phyloP scores from a whole-genome alignment of 441 rosid species.

The Pelargonium exstipulatum region DNA sequence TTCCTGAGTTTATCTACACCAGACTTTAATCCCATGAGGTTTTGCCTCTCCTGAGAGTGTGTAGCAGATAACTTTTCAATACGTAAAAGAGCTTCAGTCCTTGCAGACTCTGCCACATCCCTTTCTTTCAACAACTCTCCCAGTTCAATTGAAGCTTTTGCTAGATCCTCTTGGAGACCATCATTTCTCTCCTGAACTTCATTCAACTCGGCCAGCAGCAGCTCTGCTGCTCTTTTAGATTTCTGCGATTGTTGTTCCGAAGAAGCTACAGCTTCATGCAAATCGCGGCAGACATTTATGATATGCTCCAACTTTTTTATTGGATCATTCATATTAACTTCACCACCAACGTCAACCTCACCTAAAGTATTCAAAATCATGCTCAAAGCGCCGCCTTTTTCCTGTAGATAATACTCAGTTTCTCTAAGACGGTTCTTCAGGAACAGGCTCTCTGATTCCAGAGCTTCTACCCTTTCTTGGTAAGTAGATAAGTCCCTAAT shows the following conservation, averaged over 20 bases:
- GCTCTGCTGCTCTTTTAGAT: slow-evolving; percentile 87
- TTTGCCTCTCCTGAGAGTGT: slow-evolving; percentile 47
- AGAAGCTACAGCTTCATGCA: slow-evolving; percentile 53
- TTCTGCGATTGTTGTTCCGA: slow-evolving; percentile 73
- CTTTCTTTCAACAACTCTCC: slow-evolving; percentile 49
- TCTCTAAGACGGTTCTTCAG: slow-evolving; percentile 61
- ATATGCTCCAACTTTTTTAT: slow-evolving; percentile 58
- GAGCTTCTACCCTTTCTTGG: slow-evolving; percentile 45
- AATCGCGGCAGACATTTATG: slow-evolving; percentile 45
- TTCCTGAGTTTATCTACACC: slow-evolving; percentile 46
- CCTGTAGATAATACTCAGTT: slow-evolving; percentile 55
- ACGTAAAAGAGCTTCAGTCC: slow-evolving; percentile 54
- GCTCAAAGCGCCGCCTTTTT: slow-evolving; percentile 52
- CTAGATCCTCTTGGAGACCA: slow-evolving; percentile 76
- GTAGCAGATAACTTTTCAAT: slow-evolving; percentile 47
- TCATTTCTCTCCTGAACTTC: slow-evolving; percentile 99
- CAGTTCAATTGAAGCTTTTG: slow-evolving; percentile 47
- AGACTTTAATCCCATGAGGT: slow-evolving; percentile 43
- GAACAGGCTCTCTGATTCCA: slow-evolving; percentile 59
- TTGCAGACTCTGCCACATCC: slow-evolving; percentile 61
- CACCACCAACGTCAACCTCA: slow-evolving; percentile 57
- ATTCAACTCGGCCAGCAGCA: slow-evolving; percentile 87
- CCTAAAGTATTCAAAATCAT: slow-evolving; percentile 43
- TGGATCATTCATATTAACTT: slow-evolving; percentile 48
- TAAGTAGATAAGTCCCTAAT: slow-evolving; percentile 49